Conservation (phyloP, 73 alveolate genomes). For the Uronychia binucleata region DNA sequence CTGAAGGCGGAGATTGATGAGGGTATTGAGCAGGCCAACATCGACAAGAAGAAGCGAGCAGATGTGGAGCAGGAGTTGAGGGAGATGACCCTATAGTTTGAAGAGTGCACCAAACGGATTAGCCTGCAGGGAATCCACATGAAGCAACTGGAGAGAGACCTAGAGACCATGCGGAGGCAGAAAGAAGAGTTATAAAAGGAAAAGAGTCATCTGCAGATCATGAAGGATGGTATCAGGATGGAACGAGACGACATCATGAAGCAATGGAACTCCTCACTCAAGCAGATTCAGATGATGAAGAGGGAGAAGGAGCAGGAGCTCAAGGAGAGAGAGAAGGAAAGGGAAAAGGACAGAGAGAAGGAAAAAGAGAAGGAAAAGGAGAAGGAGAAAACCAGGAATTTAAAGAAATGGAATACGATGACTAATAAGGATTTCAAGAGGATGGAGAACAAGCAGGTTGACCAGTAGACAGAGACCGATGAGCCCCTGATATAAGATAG, state of each 20-base stretch:
- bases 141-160: neutral
- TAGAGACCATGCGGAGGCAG: neutral
- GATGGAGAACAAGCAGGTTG: neutral
- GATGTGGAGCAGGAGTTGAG: neutral
- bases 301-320: neutral
- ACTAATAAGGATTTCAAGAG: neutral
- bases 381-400: neutral
- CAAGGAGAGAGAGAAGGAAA: too few relatives aligned
- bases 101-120: neutral
- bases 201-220: neutral
- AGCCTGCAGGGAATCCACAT: neutral
- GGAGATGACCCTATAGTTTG: neutral
- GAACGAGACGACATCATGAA: neutral
- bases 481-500: neutral
- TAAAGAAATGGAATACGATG: neutral
- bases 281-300: neutral
- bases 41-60: neutral
- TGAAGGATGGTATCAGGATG: neutral
- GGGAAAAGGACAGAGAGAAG: too few relatives aligned
- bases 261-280: neutral
- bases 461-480: neutral
- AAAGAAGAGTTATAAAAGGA: neutral
- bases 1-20: neutral
- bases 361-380: too few relatives aligned
- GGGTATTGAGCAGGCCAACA: neutral